Conservation (phyloP, 2,329 filamentous ascomycete species). For the Beauveria sp. region DNA sequence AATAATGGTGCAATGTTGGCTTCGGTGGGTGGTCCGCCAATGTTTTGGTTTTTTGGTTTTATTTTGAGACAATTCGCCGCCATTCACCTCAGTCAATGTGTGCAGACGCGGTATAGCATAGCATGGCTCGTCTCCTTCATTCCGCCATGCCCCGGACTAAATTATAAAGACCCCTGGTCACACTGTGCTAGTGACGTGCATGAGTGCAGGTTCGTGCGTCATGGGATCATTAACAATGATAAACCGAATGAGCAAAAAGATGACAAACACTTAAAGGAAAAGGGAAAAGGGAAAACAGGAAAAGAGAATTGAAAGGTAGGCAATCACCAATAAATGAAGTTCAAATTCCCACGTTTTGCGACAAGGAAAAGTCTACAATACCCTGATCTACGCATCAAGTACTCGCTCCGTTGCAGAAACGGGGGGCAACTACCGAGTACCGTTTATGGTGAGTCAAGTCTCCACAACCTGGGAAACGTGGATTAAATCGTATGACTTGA, state of each 20-base stretch:
- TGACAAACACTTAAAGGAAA: not conserved
- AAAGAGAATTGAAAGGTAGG: too few species aligned
- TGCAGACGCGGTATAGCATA: too few species aligned
- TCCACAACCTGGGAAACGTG: not conserved
- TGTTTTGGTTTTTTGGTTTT: too few species aligned
- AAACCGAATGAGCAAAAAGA: not conserved
- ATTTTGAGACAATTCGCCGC: too few species aligned
- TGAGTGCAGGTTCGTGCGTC: not conserved
- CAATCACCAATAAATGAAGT: too few species aligned
- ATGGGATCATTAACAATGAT: not conserved
- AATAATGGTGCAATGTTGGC: too few species aligned
- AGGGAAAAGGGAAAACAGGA: too few species aligned
- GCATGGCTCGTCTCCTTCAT: not conserved
- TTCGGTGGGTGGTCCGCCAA: too few species aligned
- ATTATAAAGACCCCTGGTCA: not conserved
- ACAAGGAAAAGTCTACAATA: not conserved
- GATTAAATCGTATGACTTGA: not conserved
- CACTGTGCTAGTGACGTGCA: not conserved
- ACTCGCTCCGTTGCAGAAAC: not conserved
- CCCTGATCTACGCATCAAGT: not conserved
- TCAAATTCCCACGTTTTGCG: too few species aligned
- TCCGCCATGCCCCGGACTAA: not conserved
- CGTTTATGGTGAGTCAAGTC: not conserved
- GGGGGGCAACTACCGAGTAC: not conserved
- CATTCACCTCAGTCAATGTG: too few species aligned